phyloP scores from a whole-genome alignment of 768 basidiomycete genomes.

The Pleurotus tuber-regium region DNA sequence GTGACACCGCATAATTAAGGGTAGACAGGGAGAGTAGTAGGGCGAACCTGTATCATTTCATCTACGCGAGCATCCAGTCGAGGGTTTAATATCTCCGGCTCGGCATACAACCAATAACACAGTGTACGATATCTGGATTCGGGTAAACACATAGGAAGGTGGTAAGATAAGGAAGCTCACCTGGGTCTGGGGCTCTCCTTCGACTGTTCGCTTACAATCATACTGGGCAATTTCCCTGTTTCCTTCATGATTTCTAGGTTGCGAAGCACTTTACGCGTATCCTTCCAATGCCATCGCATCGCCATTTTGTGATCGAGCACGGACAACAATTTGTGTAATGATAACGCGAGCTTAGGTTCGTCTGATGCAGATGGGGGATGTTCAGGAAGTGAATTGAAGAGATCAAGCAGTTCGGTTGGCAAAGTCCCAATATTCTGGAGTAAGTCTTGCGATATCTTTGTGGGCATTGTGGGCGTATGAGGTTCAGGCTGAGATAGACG shows the following conservation, averaged over 20 bases:
- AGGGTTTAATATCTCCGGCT: constrained; percentile 54
- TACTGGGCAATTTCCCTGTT: constrained; percentile 60
- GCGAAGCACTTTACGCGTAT: constrained; percentile 86
- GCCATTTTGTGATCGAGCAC: constrained; percentile 73
- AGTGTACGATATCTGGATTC: constrained; percentile 72
- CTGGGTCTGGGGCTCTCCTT: constrained; percentile 43
- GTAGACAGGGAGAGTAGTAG: constrained; percentile 2
- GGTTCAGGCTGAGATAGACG: constrained; percentile 41
- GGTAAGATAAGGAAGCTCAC: constrained; percentile 28
- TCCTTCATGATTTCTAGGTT: constrained; percentile 78
- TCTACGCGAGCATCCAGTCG: constrained; percentile 83
- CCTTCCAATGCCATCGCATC: constrained; percentile 93
- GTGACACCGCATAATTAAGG: constrained; percentile 6
- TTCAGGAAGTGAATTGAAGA: constrained; percentile 60
- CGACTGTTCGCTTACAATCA: constrained; percentile 65
- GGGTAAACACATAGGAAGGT: constrained; percentile 1
- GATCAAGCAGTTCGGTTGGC: constrained; percentile 40
- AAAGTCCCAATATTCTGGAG: constrained; percentile 40
- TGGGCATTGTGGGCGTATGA: constrained; percentile 9
- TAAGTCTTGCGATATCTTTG: constrained; percentile 34
- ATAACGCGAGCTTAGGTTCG: constrained; percentile 55
- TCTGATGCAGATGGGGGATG: constrained; percentile 53
- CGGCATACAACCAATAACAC: constrained; percentile 89
- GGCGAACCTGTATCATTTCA: constrained; percentile 78
- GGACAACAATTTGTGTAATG: constrained; percentile 64